Evolutionary conservation across 2,329 filamentous ascomycete genomes (phyloP).

Genomic region (Claviceps monticola): DNA sequence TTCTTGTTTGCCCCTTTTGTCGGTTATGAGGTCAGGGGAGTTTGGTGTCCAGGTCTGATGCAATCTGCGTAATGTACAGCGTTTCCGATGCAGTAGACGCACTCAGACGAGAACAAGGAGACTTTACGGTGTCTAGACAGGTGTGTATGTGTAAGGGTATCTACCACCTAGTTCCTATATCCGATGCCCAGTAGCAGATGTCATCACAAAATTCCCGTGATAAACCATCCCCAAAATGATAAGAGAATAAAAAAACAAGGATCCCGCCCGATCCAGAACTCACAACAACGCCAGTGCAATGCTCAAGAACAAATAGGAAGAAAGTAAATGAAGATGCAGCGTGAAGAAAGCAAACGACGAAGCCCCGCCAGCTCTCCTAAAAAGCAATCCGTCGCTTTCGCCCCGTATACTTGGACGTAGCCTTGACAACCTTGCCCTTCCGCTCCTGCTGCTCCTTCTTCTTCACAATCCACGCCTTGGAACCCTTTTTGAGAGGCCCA

Average conservation of each 20-base stretch:
- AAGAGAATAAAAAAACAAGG: neutral
- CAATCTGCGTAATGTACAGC: no score
- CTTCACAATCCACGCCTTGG: conserved; percentile 68
- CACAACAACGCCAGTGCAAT: conserved; percentile 16
- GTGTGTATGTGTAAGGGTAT: conserved; percentile 8
- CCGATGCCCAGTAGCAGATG: neutral
- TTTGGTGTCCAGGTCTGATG: no score
- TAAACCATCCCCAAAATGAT: neutral
- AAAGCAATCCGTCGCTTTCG: conserved; percentile 72
- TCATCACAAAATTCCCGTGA: no score
- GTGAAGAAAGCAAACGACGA: neutral
- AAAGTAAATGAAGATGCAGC: neutral
- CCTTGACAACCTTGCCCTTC: conserved; percentile 90
- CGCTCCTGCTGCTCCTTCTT: conserved; percentile 90
- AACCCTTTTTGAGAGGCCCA: conserved; percentile 59
- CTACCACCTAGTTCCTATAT: conserved; percentile 1
- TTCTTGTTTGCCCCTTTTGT: no score
- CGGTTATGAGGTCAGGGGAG: no score
- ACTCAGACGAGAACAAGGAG: neutral
- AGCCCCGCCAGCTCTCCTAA: conserved; percentile 23
- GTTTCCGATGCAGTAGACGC: no score
- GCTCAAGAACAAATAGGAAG: neutral
- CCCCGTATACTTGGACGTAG: conserved; percentile 85
- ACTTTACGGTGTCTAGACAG: neutral
- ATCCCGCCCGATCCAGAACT: no score